phyloP scores from a whole-genome alignment of 1,139 yeast species.

The Scheffersomyces quercinus region DNA sequence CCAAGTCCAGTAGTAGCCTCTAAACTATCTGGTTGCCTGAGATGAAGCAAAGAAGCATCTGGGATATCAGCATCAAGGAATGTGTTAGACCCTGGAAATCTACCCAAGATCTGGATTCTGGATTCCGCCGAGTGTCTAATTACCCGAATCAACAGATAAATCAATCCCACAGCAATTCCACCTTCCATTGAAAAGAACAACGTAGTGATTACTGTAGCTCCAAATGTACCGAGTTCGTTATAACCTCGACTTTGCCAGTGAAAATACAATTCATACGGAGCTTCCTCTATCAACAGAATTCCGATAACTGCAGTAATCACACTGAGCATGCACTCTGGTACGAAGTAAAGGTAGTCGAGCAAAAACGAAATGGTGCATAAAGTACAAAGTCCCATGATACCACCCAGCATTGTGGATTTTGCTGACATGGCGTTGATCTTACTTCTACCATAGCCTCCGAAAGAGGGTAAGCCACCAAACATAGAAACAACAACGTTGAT shows the following conservation, averaged over 20 bases:
- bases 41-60: neutral
- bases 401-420: constrained; percentile 79
- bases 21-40: neutral
- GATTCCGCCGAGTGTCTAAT: constrained; percentile 85
- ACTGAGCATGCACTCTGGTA: constrained; percentile 81
- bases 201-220: constrained; percentile 70
- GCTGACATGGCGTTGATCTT: constrained; percentile 87
- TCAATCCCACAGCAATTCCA: constrained; percentile 85
- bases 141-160: constrained; percentile 76
- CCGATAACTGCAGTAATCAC: constrained; percentile 85
- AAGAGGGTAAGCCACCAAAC: constrained; percentile 85
- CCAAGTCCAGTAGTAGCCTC: constrained; percentile 3
- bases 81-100: constrained; percentile 73
- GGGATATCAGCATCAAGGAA: constrained; percentile 76
- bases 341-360: constrained; percentile 63
- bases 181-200: constrained; percentile 82
- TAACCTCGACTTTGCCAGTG: constrained; percentile 76
- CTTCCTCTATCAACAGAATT: constrained; percentile 75
- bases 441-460: constrained; percentile 96
- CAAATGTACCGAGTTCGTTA: constrained; percentile 73
- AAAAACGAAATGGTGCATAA: constrained; percentile 63
- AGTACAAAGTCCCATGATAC: constrained; percentile 75
- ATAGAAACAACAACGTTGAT: constrained; percentile 67
- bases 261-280: constrained; percentile 76
- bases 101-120: constrained; percentile 84